Conservation (phyloP, 345 rosid species). For the Citrus sinensis region DVS_A1.0 CM039169.1:12872001-12872500, state of each 20-base stretch:
- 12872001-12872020: neutral
- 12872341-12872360: slow-evolving; percentile 6
- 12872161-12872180: neutral
- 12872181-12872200: neutral
- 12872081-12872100: neutral
- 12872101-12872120: neutral
- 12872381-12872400: slow-evolving; percentile 43
- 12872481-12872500: slow-evolving; percentile 67
- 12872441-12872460: slow-evolving; percentile 33
- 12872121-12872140: neutral
- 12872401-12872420: slow-evolving; percentile 49
- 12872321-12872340: neutral
- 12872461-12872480: slow-evolving; percentile 44
- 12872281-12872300: neutral
- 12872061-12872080: neutral
- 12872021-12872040: neutral
- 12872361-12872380: slow-evolving; percentile 39
- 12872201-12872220: neutral
- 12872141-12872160: neutral
- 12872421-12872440: slow-evolving; percentile 35
- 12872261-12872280: neutral
- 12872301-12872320: neutral
- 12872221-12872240: neutral
- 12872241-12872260: neutral
- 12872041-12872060: neutral